Conservation (phyloP, 2,329 filamentous ascomycete genomes). For the Alternaria brassicae region DNA sequence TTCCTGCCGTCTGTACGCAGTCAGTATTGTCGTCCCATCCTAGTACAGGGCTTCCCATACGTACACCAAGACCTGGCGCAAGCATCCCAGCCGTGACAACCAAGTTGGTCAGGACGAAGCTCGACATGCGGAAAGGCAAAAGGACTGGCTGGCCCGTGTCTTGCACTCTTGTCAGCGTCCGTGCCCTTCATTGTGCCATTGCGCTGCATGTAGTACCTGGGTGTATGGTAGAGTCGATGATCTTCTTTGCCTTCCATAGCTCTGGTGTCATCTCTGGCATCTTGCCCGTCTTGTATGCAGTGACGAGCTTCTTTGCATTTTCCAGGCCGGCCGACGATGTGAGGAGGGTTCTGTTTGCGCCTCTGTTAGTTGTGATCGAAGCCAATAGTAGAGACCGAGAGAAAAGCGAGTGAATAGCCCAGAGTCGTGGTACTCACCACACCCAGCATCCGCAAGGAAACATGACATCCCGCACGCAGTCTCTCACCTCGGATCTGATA, state of each 20-base stretch:
- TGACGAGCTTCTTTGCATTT: constrained; percentile 80
- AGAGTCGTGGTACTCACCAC: constrained; percentile 51
- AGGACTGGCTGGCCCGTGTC: constrained; percentile 93
- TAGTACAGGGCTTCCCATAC: constrained; percentile 52
- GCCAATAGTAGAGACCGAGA: not conserved
- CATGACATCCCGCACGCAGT: constrained; percentile 24
- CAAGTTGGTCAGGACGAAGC: constrained; percentile 90
- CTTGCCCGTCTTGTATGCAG: constrained; percentile 86
- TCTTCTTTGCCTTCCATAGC: constrained; percentile 94
- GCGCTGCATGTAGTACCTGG: constrained; percentile 68
- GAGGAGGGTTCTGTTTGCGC: constrained; percentile 75
- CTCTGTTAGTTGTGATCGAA: not conserved
- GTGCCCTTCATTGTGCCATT: not conserved
- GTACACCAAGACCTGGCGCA: constrained; percentile 79
- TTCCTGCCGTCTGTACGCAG: constrained; percentile 73
- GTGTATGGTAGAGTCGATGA: constrained; percentile 94
- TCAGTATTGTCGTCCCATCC: constrained; percentile 26
- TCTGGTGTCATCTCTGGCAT: constrained; percentile 83
- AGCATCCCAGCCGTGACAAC: constrained; percentile 97
- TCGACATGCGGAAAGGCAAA: constrained; percentile 96
- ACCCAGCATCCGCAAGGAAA: constrained; percentile 28
- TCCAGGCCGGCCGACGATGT: constrained; percentile 80
- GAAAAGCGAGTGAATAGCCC: constrained; percentile 24
- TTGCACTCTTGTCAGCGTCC: constrained; percentile 48
- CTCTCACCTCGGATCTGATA: constrained; percentile 93